phyloP scores from a whole-genome alignment of 805 yeast species.

The Ogataea glucozyma region DNA sequence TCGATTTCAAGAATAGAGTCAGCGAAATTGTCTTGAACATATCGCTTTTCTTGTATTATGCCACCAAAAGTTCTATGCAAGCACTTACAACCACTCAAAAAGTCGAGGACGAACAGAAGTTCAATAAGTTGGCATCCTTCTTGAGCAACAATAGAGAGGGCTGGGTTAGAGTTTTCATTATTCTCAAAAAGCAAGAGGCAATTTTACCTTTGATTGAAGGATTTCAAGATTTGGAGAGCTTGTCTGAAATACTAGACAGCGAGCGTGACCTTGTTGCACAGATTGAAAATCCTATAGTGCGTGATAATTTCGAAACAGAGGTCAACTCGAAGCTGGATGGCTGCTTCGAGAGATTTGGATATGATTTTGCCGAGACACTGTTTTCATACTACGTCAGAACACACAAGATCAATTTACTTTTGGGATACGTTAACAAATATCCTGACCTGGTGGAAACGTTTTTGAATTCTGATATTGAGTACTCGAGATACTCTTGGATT shows the following conservation, averaged over 20 bases:
- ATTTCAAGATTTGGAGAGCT: conserved; percentile 63
- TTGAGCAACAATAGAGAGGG: conserved; percentile 26
- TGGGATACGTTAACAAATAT: conserved; percentile 58
- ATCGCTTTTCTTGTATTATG: conserved; percentile 29
- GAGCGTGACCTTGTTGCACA: conserved; percentile 40
- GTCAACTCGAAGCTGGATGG: conserved; percentile 37
- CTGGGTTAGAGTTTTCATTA: conserved; percentile 65
- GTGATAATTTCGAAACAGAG: conserved; percentile 24
- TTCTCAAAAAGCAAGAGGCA: conserved; percentile 49
- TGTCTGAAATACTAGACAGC: conserved; percentile 55
- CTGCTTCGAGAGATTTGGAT: conserved; percentile 64
- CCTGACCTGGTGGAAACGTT: conserved; percentile 51
- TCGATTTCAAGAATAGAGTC: conserved; percentile 16
- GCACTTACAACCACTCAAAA: not conserved
- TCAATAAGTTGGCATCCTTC: conserved; percentile 11
- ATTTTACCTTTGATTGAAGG: conserved; percentile 65
- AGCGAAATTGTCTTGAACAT: conserved; percentile 22
- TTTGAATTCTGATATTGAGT: conserved; percentile 44
- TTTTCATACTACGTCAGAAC: conserved; percentile 58
- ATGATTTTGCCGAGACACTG: conserved; percentile 64
- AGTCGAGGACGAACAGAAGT: not conserved
- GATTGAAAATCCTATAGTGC: conserved; percentile 33
- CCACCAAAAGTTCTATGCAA: conserved; percentile 4
- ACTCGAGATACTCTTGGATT: conserved; percentile 71
- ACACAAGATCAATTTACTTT: conserved; percentile 52